Conservation (phyloP, 2,329 filamentous ascomycete genomes). For the Ceratocystiopsis sp. region DNA sequence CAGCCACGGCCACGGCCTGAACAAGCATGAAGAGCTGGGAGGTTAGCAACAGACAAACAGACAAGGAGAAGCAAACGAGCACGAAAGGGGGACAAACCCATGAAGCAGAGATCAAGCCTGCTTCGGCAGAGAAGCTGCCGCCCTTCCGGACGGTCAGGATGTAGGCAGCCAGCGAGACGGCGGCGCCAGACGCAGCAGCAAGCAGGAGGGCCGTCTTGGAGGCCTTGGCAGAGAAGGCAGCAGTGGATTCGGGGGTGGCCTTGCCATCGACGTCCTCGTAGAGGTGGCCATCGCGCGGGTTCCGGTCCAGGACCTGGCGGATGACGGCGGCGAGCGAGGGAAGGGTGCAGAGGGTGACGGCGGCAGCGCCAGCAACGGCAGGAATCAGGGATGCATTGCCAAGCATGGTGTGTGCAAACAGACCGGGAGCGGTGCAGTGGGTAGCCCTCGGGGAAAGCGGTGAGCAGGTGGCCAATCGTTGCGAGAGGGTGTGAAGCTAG, state of each 20-base stretch:
- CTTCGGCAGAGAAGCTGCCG: slow-evolving; percentile 26
- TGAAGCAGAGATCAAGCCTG: slow-evolving; percentile 41
- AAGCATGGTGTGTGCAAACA: slow-evolving; percentile 8
- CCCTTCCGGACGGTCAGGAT: slow-evolving; percentile 29
- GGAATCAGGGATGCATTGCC: slow-evolving; percentile 13
- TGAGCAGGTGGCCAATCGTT: too few species aligned
- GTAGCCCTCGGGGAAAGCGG: not conserved
- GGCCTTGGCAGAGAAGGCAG: slow-evolving; percentile 41
- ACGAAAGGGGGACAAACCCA: slow-evolving; percentile 38
- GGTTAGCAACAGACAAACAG: not conserved
- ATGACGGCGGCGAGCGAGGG: slow-evolving; percentile 15
- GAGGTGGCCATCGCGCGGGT: slow-evolving; percentile 17
- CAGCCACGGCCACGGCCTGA: slow-evolving; percentile 32
- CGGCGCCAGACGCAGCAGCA: slow-evolving; percentile 35
- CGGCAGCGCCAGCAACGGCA: slow-evolving; percentile 13
- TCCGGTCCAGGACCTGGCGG: slow-evolving; percentile 12
- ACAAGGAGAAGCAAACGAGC: not conserved
- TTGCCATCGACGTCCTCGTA: slow-evolving; percentile 57
- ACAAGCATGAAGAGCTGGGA: slow-evolving; percentile 30
- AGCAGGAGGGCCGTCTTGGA: slow-evolving; percentile 38
- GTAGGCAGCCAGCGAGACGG: slow-evolving; percentile 37
- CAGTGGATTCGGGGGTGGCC: slow-evolving; percentile 42
- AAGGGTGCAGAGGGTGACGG: slow-evolving; percentile 15
- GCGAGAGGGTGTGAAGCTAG: too few species aligned
- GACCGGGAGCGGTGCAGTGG: not conserved